Conservation (phyloP, 371 early-diverging fungal species). For the Saksenaea oblongispora region DNA sequence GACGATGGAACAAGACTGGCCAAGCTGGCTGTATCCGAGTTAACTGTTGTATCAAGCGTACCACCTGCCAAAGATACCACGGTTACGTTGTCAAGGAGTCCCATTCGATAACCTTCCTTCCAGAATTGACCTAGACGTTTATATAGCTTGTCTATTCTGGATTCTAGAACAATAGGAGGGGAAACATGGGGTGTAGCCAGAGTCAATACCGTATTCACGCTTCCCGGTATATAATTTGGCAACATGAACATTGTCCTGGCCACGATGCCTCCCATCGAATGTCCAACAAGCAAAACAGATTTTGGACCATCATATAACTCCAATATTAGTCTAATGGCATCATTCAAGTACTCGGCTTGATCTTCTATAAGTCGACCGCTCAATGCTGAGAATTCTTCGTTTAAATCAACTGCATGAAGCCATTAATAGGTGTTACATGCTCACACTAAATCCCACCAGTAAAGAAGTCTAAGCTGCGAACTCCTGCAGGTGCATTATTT, state of each 20-base stretch:
- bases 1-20: conserved; percentile 56
- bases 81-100: conserved; percentile 46
- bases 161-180: conserved; percentile 79
- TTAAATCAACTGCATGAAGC: conserved; percentile 69
- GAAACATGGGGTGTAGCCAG: conserved; percentile 87
- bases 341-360: conserved; percentile 81
- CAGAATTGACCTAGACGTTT: conserved; percentile 63
- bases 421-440: neutral
- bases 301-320: conserved; percentile 53
- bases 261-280: conserved; percentile 97
- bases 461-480: conserved; percentile 75
- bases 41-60: conserved; percentile 78
- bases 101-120: conserved; percentile 42
- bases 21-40: conserved; percentile 72
- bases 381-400: conserved; percentile 85
- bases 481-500: conserved; percentile 14
- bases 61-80: conserved; percentile 91
- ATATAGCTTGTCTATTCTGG: conserved; percentile 66
- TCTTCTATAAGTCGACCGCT: conserved; percentile 37
- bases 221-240: conserved; percentile 61
- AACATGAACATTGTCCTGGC: conserved; percentile 76
- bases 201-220: conserved; percentile 82
- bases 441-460: conserved; percentile 53
- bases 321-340: conserved; percentile 74
- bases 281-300: conserved; percentile 85